Percentiles rank a stretch among this genome's conserved stretches.
Evolutionary conservation across 148 eudicot species (phyloP).

Genomic region (Diospyros kaki): DNA sequence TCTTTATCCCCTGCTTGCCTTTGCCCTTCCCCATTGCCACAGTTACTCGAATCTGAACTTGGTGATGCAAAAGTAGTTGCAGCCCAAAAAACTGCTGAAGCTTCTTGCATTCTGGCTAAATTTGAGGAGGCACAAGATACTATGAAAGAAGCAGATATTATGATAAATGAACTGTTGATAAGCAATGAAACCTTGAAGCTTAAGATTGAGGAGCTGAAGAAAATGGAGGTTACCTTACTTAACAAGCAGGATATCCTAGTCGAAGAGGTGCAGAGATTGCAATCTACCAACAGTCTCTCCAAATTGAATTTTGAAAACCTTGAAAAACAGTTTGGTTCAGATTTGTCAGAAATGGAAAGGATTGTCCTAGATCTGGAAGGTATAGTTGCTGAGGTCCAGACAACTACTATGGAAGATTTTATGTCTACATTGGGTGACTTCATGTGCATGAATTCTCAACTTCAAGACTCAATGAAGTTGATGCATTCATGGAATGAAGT

Average conservation of each 20-base stretch:
- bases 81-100: slow-evolving; percentile 64
- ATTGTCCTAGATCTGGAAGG: slow-evolving; percentile 52
- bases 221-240: slow-evolving; percentile 24
- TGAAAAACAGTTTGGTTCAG: slow-evolving; percentile 39
- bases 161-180: slow-evolving; percentile 70
- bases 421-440: slow-evolving; percentile 38
- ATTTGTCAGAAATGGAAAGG: slow-evolving; percentile 27
- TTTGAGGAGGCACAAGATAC: slow-evolving; percentile 77
- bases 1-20: neutral
- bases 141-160: slow-evolving; percentile 72
- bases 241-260: slow-evolving; percentile 41
- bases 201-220: slow-evolving; percentile 49
- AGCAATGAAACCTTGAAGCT: slow-evolving; percentile 69
- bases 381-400: slow-evolving; percentile 30
- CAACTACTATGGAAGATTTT: slow-evolving; percentile 37
- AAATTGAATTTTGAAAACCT: slow-evolving; percentile 38
- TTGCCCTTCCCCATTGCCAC: slow-evolving; percentile 11
- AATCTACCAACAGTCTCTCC: slow-evolving; percentile 31
- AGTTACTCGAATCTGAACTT: slow-evolving; percentile 68
- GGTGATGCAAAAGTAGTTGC: slow-evolving; percentile 52
- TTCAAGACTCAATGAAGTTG: slow-evolving; percentile 32
- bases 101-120: slow-evolving; percentile 59
- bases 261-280: slow-evolving; percentile 44
- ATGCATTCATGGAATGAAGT: slow-evolving; percentile 64
- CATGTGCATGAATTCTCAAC: slow-evolving; percentile 45